Evolutionary conservation across 2,329 filamentous ascomycete species (phyloP).

Genomic region (Parasarocladium wereldwijsianum): DNA sequence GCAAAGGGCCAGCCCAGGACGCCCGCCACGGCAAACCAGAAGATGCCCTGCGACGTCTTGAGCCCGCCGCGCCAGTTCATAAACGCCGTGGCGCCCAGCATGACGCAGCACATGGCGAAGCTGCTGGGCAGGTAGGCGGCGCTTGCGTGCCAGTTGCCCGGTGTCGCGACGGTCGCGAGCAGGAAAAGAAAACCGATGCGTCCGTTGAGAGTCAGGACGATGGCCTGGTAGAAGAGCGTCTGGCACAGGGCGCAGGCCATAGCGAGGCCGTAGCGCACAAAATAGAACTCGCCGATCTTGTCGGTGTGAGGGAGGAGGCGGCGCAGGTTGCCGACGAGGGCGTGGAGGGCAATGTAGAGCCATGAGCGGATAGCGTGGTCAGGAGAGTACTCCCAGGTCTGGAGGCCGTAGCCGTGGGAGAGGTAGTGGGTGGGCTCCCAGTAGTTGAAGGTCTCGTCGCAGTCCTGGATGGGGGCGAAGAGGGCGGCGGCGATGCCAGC

Average conservation of each 20-base stretch:
- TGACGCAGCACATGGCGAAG: slow-evolving; percentile 90
- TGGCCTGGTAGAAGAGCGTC: slow-evolving; percentile 63
- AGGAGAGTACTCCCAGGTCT: slow-evolving; percentile 98
- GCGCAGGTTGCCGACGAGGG: slow-evolving; percentile 51
- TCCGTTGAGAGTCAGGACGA: slow-evolving; percentile 64
- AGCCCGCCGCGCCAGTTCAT: slow-evolving; percentile 76
- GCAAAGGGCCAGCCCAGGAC: slow-evolving; percentile 93
- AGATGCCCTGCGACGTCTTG: slow-evolving; percentile 69
- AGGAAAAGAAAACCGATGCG: slow-evolving; percentile 78
- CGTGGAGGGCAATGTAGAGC: slow-evolving; percentile 76
- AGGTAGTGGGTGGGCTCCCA: slow-evolving; percentile 97
- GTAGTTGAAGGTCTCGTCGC: slow-evolving; percentile 98
- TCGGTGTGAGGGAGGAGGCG: slow-evolving; percentile 46
- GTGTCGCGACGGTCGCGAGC: slow-evolving; percentile 59
- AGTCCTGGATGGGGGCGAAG: slow-evolving; percentile 89
- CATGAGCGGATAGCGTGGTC: slow-evolving; percentile 91
- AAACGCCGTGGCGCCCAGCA: slow-evolving; percentile 76
- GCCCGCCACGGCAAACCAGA: slow-evolving; percentile 78
- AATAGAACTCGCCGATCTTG: slow-evolving; percentile 72
- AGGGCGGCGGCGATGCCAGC: slow-evolving; percentile 64
- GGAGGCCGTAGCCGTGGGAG: slow-evolving; percentile 78
- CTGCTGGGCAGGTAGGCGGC: slow-evolving; percentile 80
- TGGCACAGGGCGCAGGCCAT: slow-evolving; percentile 68
- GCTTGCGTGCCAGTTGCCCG: slow-evolving; percentile 88
- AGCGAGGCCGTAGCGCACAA: slow-evolving; percentile 62